Base-by-base conservation (phyloP, 2,329 filamentous ascomycete species). In the Neophaeococcomyces mojaviensis region DNA sequence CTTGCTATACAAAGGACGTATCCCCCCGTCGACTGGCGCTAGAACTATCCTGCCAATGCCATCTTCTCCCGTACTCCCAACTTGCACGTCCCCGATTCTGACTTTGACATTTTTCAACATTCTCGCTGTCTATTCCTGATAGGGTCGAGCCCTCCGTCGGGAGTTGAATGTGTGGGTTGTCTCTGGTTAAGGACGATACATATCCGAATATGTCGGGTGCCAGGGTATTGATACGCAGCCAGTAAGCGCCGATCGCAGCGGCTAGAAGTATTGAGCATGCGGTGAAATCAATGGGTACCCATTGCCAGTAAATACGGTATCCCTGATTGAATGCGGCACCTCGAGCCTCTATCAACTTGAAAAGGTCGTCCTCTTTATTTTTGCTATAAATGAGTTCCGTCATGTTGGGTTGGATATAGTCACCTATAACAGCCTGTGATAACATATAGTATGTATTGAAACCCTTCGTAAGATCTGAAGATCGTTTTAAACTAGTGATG, bases 1-100 rank as follows among this genome's bases (percentile, higher is more conserved):
- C 24, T 28, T 5, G 24, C 24, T 28, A 28, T 28, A 10, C 10
- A 28, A 28, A 28, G 24, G 24, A 28, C 24, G 24, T 28, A 28
- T 10, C 10, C 10, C 24, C 24, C 5, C 24, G 24, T 28, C 10
- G 10, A 28, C 24, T 10, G 24, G 24, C 10, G 24, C 19, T 13
- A 44, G 18, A 12, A 35, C 55, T 34, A 57, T 42, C 43, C 52
- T 49, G 8, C 56, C 56, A 1, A 55, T 45, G 12, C 5, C 10
- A 10, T 10, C 10, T 28, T 38, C 24, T n/a, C 48, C 48, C 8
- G 46, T 44, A n/a, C 47, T 37, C 22, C 24, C 38, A 13, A 5
- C 24, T 28, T 31, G 24, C 24, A 47, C 44, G 15, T 47, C 44
- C 6, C 26, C 44, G 4, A 47, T 47, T 30, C 41, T 47, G 8